Evolutionary conservation across 2,329 filamentous ascomycete genomes (phyloP).

Genomic region (Trichoderma sp.): DNA sequence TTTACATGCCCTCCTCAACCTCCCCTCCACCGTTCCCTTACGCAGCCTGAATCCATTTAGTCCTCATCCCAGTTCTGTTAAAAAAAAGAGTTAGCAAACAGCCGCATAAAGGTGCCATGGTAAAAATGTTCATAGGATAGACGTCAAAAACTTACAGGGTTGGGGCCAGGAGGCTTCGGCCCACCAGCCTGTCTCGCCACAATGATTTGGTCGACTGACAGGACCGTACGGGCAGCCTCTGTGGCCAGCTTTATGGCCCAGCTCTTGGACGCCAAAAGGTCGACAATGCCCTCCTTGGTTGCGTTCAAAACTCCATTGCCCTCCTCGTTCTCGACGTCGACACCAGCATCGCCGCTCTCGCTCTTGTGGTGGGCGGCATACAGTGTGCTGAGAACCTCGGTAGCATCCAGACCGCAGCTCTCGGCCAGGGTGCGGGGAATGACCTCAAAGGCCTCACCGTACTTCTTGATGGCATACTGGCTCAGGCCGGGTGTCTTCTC

Average conservation of each 20-base stretch:
- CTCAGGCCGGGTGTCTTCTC: conserved; percentile 90
- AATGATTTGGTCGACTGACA: conserved; percentile 98
- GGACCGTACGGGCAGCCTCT: conserved; percentile 86
- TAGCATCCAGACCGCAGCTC: conserved; percentile 91
- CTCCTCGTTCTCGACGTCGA: conserved; percentile 82
- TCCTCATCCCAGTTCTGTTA: conserved; percentile 62
- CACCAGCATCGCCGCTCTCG: conserved; percentile 84
- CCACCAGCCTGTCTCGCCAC: conserved; percentile 95
- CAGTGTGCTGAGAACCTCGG: conserved; percentile 87
- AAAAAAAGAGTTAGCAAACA: conserved; percentile 29
- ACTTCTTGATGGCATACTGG: conserved; percentile 97
- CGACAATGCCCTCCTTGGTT: conserved; percentile 83
- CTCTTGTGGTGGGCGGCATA: conserved; percentile 92
- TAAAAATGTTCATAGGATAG: not conserved
- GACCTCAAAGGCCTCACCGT: conserved; percentile 95
- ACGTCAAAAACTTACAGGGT: conserved; percentile 54
- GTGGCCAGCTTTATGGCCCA: conserved; percentile 98
- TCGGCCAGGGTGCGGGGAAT: conserved; percentile 91
- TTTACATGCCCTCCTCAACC: conserved; percentile 20
- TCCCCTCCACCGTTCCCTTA: not conserved
- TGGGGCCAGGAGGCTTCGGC: conserved; percentile 92
- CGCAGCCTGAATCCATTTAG: conserved; percentile 39
- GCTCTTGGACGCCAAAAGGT: conserved; percentile 85
- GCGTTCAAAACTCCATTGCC: conserved; percentile 80
- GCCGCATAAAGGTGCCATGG: not conserved